phyloP scores from a whole-genome alignment of 352 stramenopile species.

The Globisporangium recalcitrans region DNA sequence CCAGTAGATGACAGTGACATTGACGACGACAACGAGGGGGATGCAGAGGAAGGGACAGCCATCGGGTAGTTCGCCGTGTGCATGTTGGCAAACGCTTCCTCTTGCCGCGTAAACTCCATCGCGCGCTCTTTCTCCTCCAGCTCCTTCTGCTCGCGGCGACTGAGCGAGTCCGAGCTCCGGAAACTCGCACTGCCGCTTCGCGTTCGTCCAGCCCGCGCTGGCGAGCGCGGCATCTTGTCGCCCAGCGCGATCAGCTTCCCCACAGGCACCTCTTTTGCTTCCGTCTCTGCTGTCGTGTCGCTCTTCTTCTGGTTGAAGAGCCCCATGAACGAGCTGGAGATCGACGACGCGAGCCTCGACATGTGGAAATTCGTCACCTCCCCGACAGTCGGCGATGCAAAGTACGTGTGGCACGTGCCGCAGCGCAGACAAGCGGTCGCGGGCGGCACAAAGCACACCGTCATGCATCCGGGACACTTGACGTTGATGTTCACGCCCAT shows the following conservation, averaged over 20 bases:
- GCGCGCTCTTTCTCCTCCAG: conserved; percentile 2
- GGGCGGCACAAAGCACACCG: conserved; percentile 69
- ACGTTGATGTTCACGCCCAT: conserved; percentile 84
- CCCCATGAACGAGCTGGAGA: conserved; percentile 71
- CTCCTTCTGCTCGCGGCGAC: conserved; percentile 4
- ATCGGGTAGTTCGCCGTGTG: conserved; percentile 14
- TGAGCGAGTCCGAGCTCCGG: conserved; percentile 13
- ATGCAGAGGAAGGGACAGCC: conserved; percentile 1
- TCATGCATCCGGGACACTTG: conserved; percentile 71
- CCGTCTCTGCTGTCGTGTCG: conserved; percentile 21
- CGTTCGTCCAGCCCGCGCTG: conserved; percentile 19
- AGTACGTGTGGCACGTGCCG: conserved; percentile 77
- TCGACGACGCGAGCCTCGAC: conserved; percentile 63
- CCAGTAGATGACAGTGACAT: not conserved
- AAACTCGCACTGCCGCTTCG: conserved; percentile 31
- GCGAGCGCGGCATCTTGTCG: conserved; percentile 35
- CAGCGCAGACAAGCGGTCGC: conserved; percentile 75
- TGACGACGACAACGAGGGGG: not conserved
- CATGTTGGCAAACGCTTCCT: conserved; percentile 17
- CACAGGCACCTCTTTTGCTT: conserved; percentile 41
- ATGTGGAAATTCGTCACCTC: conserved; percentile 86
- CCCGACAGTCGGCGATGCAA: conserved; percentile 69
- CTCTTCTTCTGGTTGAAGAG: conserved; percentile 48
- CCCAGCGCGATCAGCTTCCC: conserved; percentile 61
- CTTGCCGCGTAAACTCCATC: conserved; percentile 16